Evolutionary conservation across 2,329 filamentous ascomycete species (phyloP), one percentile per base, ranked within the genome.

Genomic region (Pseudogymnoascus destructans): DNA sequence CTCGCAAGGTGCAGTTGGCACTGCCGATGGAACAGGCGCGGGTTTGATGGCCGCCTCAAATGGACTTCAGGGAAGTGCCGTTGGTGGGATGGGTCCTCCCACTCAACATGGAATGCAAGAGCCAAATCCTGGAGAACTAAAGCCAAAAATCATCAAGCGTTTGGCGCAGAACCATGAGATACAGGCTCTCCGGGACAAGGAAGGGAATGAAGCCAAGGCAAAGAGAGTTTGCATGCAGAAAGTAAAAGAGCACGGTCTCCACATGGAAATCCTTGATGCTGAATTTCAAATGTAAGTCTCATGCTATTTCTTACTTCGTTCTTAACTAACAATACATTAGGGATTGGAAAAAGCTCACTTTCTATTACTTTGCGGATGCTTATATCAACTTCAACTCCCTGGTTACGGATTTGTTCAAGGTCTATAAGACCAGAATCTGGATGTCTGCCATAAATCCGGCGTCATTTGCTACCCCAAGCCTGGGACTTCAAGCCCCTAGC

Each of bases 371-470:
- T 70, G 92, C 93, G 58, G 91, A 96, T 68, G 84, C 89, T 0
- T 98, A 98, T 70, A 95, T 98, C 77, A 97, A 97, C 74, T 98
- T 98, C 79, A 98, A 98, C 70, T 89, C 89, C 1, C 81, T 98
- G 13, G 93, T 98, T 57, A 95, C 91, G 0, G 93, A 98, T 69
- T 78, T 98, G 10, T 98, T 97, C 80, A 97, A 97, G 73, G 92
- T 97, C 62, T 98, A 97, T 79, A 98, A 98, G 76, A 95, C 92
- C 19, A 84, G 95, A 65, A 98, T 98, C 67, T 98, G 93, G 93
- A 95, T 98, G 89, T 97, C 92, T 3, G 93, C 93, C 3, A 95
- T 98, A 71, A 98, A 98, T 70, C 93, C 93, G 6, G 93, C 92
- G 4, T 96, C 92, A 0, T 96, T 97, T 71, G 87, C 87, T 21